A percentile compares a stretch with the other conserved stretches of the same genome.
Conservation (phyloP, 352 stramenopile species). For the Globisporangium emineosum region DNA sequence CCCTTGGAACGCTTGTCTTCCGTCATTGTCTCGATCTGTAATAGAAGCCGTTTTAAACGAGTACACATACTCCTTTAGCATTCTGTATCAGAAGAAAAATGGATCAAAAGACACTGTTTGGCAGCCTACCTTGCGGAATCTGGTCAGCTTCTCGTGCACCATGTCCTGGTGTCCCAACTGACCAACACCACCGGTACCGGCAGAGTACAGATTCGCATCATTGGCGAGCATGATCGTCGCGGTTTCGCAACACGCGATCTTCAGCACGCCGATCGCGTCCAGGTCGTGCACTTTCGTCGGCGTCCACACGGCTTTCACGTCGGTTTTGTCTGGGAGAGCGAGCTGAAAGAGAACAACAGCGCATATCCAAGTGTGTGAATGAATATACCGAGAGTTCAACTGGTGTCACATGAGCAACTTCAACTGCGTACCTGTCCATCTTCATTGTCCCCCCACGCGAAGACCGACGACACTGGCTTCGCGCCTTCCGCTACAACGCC, state of each 20-base stretch:
- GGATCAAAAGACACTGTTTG: background rate
- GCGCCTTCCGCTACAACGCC: constrained; percentile 30
- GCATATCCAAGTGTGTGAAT: background rate
- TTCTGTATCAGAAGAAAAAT: background rate
- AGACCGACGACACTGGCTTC: constrained; percentile 51
- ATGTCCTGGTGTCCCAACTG: constrained; percentile 76
- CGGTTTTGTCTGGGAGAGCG: constrained; percentile 33
- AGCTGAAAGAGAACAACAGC: constrained; percentile 30
- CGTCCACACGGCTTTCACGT: constrained; percentile 52
- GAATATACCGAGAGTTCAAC: background rate
- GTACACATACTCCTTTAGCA: background rate
- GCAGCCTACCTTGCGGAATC: constrained; percentile 61
- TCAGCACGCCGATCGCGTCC: constrained; percentile 53
- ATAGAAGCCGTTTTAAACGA: background rate
- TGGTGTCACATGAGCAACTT: background rate
- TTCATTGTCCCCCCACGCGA: constrained; percentile 76
- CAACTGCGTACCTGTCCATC: constrained; percentile 56
- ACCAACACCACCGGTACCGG: constrained; percentile 50
- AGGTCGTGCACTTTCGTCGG: constrained; percentile 61
- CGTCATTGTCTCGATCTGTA: constrained; percentile 58
- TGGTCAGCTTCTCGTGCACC: constrained; percentile 74
- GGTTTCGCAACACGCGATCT: constrained; percentile 64
- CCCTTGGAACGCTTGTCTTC: constrained; percentile 76
- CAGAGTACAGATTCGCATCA: constrained; percentile 74
- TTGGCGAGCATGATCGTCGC: constrained; percentile 61